Evolutionary conservation across 768 basidiomycete genomes (phyloP), one percentile per base, ranked within the genome.

Genomic region (Russula ochroleuca): DNA sequence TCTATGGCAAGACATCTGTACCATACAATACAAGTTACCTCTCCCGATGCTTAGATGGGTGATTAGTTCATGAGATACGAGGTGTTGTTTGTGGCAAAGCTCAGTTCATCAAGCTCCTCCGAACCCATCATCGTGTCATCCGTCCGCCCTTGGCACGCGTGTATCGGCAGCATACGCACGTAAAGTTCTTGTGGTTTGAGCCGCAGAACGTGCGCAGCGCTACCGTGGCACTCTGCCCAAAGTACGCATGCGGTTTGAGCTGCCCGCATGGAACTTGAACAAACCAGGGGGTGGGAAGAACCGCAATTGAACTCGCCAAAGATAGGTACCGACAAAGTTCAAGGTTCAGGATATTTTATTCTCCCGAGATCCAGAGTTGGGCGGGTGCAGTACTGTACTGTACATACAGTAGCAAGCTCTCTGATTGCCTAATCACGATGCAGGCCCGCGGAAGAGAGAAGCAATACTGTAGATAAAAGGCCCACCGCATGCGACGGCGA

Each of bases 301-400:
- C 35, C 7, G 28, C 28, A 47, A 47, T n/a, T 21, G 23, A 15
- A 25, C 35, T 37, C 14, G 28, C 41, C 19, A n/a, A n/a, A 14
- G 28, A 43, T 15, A 57, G 25, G 28, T 45, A 11, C 55, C 41
- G 41, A 57, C 25, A 45, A 45, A 33, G 28, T 57, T 57, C 28
- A 57, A 57, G 13, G 7, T 57, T 57, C 56, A 17, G 57, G 57
- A 37, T 47, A 21, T 47, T 15, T 37, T 11, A 23, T 57, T 57
- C 57, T 35, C 45, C 57, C 57, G 43, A 43, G 52, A 13, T 13
- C 25, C 15, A 23, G 25, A 9, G 25, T 38, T 41, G 17, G 15
- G 15, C 41, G 41, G 41, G 41, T 19, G 7, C 41, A 43, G 19
- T 43, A 43, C 19, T 4, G 1, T 43, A n/a, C 19, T 4, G 1